Conservation (phyloP, 441 rosid species). For the Daphne laureola region DNA sequence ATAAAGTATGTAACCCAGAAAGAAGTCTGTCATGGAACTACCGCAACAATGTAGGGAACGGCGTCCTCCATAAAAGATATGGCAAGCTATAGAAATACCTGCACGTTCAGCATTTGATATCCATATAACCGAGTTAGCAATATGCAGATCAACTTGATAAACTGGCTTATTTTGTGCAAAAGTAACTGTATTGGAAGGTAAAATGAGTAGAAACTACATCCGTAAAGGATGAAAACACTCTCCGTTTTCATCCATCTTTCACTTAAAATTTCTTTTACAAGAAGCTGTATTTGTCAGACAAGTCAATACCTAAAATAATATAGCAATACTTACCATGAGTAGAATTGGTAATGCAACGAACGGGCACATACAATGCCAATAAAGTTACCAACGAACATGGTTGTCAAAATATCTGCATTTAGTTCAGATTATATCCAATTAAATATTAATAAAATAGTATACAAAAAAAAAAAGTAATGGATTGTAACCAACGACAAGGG, state of each 20-base stretch:
- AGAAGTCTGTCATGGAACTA: slow-evolving; percentile 15
- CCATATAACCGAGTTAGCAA: too few relatives aligned
- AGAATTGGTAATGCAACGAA: slow-evolving; percentile 93
- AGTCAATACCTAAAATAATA: too few relatives aligned
- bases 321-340: slow-evolving; percentile 58
- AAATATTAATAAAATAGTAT: slow-evolving; percentile 7
- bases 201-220: too few relatives aligned
- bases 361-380: slow-evolving; percentile 86
- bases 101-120: slow-evolving; percentile 4
- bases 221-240: too few relatives aligned
- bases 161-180: too few relatives aligned
- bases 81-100: slow-evolving; percentile 93
- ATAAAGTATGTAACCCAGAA: too few relatives aligned
- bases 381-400: slow-evolving; percentile 83
- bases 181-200: too few relatives aligned
- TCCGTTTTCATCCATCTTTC: too few relatives aligned
- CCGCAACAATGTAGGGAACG: slow-evolving; percentile 67
- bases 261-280: too few relatives aligned
- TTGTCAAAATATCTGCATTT: slow-evolving; percentile 55
- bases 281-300: too few relatives aligned
- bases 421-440: slow-evolving; percentile 11
- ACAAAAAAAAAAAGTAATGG: not conserved
- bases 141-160: too few relatives aligned
- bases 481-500: slow-evolving; percentile 2
- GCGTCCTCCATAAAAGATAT: slow-evolving; percentile 66